Evolutionary conservation across 345 rosid genomes (phyloP), one percentile per base, ranked within the genome.

Genomic region (Lagerstroemia speciosa): DNA sequence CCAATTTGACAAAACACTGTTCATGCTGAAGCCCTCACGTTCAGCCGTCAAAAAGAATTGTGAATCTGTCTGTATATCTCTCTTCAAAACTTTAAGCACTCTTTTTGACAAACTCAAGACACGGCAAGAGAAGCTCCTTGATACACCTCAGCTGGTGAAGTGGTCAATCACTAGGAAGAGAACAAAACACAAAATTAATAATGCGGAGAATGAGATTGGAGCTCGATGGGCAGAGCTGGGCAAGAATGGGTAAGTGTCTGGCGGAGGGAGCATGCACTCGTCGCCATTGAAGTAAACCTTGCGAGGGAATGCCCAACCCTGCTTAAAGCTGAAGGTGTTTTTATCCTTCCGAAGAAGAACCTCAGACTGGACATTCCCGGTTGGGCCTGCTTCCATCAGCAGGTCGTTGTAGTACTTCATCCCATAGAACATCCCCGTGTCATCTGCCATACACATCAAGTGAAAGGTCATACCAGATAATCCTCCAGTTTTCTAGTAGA

Each of bases 291-390:
- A 89, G 78, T 93, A 93, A 6, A 90, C 96, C 78, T 84, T 87
- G 69, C 91, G 71, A 0, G 98, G 97, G 74, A 93, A 91, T 0
- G 95, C 96, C 96, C 98, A 91, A 53, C 98, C 98, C 43, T 91
- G 88, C 75, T 85, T 86, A 74, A 93, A 84, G 64, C 91, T 87
- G 73, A 93, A 91, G 22, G 89, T 87, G 78, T 84, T 81, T 78
- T 76, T 62, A 74, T 93, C 89, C 80, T 91, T 91, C 80, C 78
- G 87, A n/a, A 91, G 74, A 34, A 93, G 91, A 45, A 87, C 82
- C 76, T 91, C 98, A 11, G 96, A 91, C 65, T 91, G 97, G 41
- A 93, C 88, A 76, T 93, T 93, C 41, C 98, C 96, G 3, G 74
- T 75, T 2, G 90, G 87, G 6, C 98, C 99, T 1, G 96, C 94